Conservation (phyloP, 495 filamentous ascomycete species). For the Hypoxylon lenormandii region DNA sequence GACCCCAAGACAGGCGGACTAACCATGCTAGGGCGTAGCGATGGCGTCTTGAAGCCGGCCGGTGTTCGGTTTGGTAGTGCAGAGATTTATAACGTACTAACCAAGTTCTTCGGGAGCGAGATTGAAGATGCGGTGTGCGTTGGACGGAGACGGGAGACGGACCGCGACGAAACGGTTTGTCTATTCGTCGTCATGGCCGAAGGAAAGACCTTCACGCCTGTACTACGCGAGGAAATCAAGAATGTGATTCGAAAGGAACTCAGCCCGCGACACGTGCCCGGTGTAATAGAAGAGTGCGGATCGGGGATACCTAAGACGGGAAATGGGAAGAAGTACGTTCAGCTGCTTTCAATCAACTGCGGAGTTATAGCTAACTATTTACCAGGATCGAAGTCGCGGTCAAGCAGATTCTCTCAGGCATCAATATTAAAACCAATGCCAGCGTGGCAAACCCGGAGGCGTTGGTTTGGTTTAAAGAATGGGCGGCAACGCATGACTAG, state of each 20-base stretch:
- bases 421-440: slow-evolving; percentile 84
- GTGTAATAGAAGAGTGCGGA: slow-evolving; percentile 77
- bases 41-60: slow-evolving; percentile 81
- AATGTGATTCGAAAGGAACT: slow-evolving; percentile 75
- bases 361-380: slow-evolving; percentile 9
- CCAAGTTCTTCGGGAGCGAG: slow-evolving; percentile 79
- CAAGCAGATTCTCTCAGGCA: slow-evolving; percentile 91
- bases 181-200: slow-evolving; percentile 82
- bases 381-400: slow-evolving; percentile 84
- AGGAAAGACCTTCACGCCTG: slow-evolving; percentile 60
- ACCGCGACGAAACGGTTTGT: slow-evolving; percentile 85
- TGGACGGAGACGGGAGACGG: slow-evolving; percentile 76
- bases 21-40: slow-evolving; percentile 79
- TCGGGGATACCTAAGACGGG: slow-evolving; percentile 85
- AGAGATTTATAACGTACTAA: slow-evolving; percentile 92
- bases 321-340: slow-evolving; percentile 85
- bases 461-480: slow-evolving; percentile 83
- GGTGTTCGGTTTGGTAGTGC: slow-evolving; percentile 82
- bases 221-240: slow-evolving; percentile 71
- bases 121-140: slow-evolving; percentile 88
- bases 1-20: slow-evolving; percentile 79
- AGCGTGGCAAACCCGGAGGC: slow-evolving; percentile 87
- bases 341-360: neutral
- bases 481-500: slow-evolving; percentile 63
- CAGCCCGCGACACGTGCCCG: slow-evolving; percentile 86